These are phyloP conservation scores for Gracilaria domingensis DNA, from an alignment of 23 red algal species.

Conservation along the genomic window DNA sequence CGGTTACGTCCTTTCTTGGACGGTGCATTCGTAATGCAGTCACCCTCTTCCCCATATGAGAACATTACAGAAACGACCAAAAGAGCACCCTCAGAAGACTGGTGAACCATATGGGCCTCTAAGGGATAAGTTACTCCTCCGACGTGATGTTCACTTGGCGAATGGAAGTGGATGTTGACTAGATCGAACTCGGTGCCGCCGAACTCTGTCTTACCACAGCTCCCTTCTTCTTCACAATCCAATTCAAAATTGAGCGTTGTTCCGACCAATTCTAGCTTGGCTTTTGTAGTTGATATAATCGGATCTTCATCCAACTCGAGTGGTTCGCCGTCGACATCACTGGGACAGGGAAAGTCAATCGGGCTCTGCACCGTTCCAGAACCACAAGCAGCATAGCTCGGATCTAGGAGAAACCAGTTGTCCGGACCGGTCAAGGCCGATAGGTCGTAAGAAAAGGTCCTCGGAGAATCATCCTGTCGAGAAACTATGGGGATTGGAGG, in stretches of 20 bases:
- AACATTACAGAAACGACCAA: slow-evolving; percentile 32
- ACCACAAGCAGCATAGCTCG: neutral
- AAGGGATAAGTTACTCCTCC: slow-evolving; percentile 42
- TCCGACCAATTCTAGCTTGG: neutral
- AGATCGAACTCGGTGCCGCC: slow-evolving; percentile 11
- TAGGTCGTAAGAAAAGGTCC: slow-evolving; percentile 6
- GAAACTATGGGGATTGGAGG: neutral
- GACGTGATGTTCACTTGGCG: slow-evolving; percentile 33
- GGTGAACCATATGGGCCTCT: slow-evolving; percentile 65
- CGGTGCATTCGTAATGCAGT: slow-evolving; percentile 4
- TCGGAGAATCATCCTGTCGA: neutral
- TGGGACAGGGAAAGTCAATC: slow-evolving; percentile 29
- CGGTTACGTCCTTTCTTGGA: neutral
- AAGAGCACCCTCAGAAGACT: slow-evolving; percentile 17
- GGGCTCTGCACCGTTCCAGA: slow-evolving; percentile 21
- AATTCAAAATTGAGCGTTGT: slow-evolving; percentile 16
- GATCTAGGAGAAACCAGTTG: neutral
- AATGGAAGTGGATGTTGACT: slow-evolving; percentile 63
- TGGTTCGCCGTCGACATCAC: neutral
- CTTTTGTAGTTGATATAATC: neutral
- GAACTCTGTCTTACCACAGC: slow-evolving; percentile 2
- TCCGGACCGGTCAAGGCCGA: neutral
- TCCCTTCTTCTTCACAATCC: slow-evolving; percentile 3
- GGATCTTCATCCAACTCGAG: neutral
- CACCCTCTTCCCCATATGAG: neutral